These are phyloP conservation scores for Neofusicoccum sp. DNA, from an alignment of 2,329 filamentous ascomycete genomes.

Conservation along the genomic window DNA sequence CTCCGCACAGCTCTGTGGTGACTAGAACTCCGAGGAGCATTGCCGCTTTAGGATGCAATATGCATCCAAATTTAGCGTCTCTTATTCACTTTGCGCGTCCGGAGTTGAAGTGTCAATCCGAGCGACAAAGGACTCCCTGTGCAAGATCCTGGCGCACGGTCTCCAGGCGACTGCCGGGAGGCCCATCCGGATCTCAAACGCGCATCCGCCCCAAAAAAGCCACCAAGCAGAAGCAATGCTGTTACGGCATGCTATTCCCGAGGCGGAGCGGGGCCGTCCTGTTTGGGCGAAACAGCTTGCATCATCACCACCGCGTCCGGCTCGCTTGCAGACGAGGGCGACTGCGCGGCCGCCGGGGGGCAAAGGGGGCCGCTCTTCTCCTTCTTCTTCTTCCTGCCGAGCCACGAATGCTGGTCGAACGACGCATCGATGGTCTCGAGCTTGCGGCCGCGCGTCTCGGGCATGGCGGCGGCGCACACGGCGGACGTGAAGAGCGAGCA, in stretches of 20 bases:
- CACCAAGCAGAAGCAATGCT: background rate
- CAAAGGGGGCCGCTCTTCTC: background rate
- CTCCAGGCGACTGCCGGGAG: too few relatives aligned
- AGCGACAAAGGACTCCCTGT: too few relatives aligned
- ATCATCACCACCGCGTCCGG: background rate
- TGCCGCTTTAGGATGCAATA: too few relatives aligned
- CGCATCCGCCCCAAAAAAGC: background rate
- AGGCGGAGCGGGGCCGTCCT: background rate
- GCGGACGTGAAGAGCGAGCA: constrained; percentile 25
- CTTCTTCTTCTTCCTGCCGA: background rate
- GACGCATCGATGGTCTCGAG: constrained; percentile 52
- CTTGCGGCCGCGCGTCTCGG: constrained; percentile 49
- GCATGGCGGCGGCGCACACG: constrained; percentile 45
- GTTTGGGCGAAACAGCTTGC: background rate
- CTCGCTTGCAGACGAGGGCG: background rate
- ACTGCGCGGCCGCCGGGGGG: background rate
- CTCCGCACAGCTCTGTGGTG: too few relatives aligned
- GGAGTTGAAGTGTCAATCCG: too few relatives aligned
- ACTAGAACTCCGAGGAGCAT: too few relatives aligned
- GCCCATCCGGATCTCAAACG: constrained; percentile 1
- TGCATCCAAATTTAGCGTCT: too few relatives aligned
- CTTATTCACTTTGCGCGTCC: too few relatives aligned
- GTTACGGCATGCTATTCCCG: background rate
- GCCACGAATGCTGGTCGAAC: constrained; percentile 35
- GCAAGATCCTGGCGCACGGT: too few relatives aligned